Percentiles rank a stretch among this genome's conserved stretches.
Evolutionary conservation across 1,139 yeast species (phyloP).

Genomic region (Scheffersomyces cryptocercus): DNA sequence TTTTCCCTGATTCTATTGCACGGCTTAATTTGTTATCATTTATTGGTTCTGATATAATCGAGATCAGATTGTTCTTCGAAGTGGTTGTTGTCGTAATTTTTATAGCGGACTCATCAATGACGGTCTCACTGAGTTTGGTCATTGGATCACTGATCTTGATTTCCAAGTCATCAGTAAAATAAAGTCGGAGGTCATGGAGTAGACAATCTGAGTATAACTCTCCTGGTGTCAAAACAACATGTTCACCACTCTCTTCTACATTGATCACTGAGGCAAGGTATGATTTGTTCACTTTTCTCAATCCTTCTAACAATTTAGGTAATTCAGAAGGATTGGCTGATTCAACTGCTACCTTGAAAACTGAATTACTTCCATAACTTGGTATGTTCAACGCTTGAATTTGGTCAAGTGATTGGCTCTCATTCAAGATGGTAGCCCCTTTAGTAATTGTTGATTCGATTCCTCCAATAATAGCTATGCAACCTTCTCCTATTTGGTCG

Average conservation of each 20-base stretch:
- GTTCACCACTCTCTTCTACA: constrained; percentile 91
- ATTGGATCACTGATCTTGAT: constrained; percentile 86
- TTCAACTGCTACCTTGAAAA: constrained; percentile 80
- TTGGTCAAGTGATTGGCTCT: constrained; percentile 2
- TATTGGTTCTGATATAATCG: constrained; percentile 80
- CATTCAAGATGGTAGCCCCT: constrained; percentile 54
- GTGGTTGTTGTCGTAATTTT: constrained; percentile 62
- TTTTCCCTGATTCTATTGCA: constrained; percentile 58
- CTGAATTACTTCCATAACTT: constrained; percentile 53
- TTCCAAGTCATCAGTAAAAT: constrained; percentile 61
- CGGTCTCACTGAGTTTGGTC: constrained; percentile 79
- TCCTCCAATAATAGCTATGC: constrained; percentile 67
- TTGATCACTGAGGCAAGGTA: constrained; percentile 67
- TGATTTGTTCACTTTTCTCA: constrained; percentile 60
- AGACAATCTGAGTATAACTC: constrained; percentile 86
- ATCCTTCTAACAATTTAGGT: constrained; percentile 68
- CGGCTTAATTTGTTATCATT: constrained; percentile 47
- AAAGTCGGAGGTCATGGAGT: constrained; percentile 69
- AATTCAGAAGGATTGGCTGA: constrained; percentile 79
- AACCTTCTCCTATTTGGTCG: constrained; percentile 59
- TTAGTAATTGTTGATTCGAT: constrained; percentile 56
- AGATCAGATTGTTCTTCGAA: constrained; percentile 56
- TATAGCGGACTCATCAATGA: constrained; percentile 64
- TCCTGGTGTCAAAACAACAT: constrained; percentile 78
- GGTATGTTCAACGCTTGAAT: constrained; percentile 13